A percentile compares a stretch with the other conserved stretches of the same genome.
Conservation (phyloP, 768 basidiomycete species). For the Lactarius quietus region DNA sequence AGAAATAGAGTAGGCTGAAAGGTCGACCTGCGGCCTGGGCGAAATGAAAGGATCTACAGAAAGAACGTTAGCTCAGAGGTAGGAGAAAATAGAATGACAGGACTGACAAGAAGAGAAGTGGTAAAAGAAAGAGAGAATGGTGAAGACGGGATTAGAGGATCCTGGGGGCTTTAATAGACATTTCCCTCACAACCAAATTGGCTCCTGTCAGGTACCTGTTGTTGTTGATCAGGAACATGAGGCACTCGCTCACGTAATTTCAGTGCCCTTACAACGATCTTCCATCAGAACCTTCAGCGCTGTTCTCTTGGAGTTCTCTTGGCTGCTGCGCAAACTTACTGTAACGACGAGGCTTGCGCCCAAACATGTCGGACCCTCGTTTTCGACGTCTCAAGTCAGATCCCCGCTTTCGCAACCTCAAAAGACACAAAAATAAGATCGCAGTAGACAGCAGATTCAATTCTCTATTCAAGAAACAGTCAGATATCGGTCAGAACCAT, state of each 20-base stretch:
- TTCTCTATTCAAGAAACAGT: conserved; percentile 51
- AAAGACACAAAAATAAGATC: conserved; percentile 76
- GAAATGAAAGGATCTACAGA: conserved; percentile 23
- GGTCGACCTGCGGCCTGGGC: conserved; percentile 37
- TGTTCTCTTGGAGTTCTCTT: no score
- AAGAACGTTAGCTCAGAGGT: conserved; percentile 2
- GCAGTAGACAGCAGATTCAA: conserved; percentile 92
- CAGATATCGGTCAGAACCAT: conserved; percentile 31
- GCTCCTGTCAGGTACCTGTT: no score
- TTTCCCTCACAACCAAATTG: conserved; percentile 11
- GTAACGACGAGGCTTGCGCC: not conserved
- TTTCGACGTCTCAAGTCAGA: conserved; percentile 89
- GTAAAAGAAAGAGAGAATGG: no score
- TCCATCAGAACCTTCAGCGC: no score
- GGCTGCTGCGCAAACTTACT: no score
- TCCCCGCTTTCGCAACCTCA: conserved; percentile 86
- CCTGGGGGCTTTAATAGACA: not conserved
- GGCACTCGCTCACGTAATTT: conserved; percentile 1
- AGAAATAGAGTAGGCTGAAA: conserved; percentile 27
- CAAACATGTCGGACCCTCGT: conserved; percentile 69
- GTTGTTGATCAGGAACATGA: no score
- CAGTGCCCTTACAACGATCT: not conserved
- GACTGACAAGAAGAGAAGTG: conserved; percentile 4
- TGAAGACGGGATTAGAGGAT: conserved; percentile 25
- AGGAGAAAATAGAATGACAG: not conserved